Conservation (phyloP, 1,284 basidiomycete genomes). For the Apiotrichum montevideense region DNA sequence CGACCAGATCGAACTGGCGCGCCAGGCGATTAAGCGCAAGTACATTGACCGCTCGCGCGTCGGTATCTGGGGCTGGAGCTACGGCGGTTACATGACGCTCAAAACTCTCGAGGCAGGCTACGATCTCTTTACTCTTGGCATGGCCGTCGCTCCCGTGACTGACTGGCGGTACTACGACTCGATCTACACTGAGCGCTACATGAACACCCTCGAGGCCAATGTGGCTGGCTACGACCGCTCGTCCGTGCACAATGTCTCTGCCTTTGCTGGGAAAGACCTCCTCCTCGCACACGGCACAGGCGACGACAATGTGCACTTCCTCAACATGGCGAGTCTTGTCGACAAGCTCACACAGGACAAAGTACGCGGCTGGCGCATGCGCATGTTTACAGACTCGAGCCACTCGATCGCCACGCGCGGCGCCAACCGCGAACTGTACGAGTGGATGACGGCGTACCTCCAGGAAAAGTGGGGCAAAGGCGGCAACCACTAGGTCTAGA, state of each 20-base stretch:
- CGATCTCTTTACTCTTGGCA: constrained; percentile 78
- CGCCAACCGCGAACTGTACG: constrained; percentile 75
- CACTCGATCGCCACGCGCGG: constrained; percentile 67
- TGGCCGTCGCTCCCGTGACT: constrained; percentile 55
- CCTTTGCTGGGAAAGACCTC: constrained; percentile 68
- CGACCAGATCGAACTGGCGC: constrained; percentile 80
- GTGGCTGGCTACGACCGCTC: constrained; percentile 74
- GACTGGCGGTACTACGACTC: constrained; percentile 75
- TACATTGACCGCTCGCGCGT: constrained; percentile 61
- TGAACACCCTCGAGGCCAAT: constrained; percentile 75
- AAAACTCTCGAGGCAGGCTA: constrained; percentile 83
- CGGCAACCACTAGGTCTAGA: constrained; percentile 46
- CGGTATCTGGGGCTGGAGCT: constrained; percentile 95
- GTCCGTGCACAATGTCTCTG: constrained; percentile 76
- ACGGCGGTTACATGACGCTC: constrained; percentile 86
- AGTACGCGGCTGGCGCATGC: constrained; percentile 75
- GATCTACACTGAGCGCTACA: constrained; percentile 80
- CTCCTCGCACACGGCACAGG: constrained; percentile 86
- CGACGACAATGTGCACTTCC: constrained; percentile 89
- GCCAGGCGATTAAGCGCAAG: constrained; percentile 42
- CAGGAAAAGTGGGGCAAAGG: constrained; percentile 87
- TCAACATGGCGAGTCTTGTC: constrained; percentile 80
- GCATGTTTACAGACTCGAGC: constrained; percentile 96
- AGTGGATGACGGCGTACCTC: constrained; percentile 78
- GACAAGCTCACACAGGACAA: constrained; percentile 79